A percentile compares a stretch with the other conserved stretches of the same genome.
phyloP scores from a whole-genome alignment of 164 flowering plant genomes.

The Protea cynaroides region DNA sequence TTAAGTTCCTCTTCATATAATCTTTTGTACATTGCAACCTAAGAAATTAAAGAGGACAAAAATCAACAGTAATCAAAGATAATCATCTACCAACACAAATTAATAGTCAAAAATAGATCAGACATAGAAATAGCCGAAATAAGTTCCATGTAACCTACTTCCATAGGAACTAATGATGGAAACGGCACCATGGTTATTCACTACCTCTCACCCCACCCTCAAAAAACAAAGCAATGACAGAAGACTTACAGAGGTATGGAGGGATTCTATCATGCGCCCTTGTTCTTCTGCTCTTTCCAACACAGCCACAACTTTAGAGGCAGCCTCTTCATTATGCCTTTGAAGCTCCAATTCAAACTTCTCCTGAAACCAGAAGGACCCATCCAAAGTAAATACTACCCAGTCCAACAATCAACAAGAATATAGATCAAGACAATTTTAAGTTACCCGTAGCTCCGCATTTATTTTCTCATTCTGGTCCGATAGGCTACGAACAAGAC shows the following conservation, averaged over 20 bases:
- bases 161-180: no score
- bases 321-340: slow-evolving; percentile 59
- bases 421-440: neutral
- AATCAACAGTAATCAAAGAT: neutral
- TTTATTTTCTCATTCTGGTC: slow-evolving; percentile 56
- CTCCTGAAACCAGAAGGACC: slow-evolving; percentile 34
- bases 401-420: neutral
- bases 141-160: no score
- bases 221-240: neutral
- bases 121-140: no score
- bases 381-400: neutral
- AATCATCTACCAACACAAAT: no score
- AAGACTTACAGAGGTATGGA: slow-evolving; percentile 68
- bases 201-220: no score
- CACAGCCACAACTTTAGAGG: slow-evolving; percentile 71
- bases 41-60: neutral
- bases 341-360: slow-evolving; percentile 64
- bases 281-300: slow-evolving; percentile 80
- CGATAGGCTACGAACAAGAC: slow-evolving; percentile 73
- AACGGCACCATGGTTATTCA: no score
- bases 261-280: slow-evolving; percentile 83
- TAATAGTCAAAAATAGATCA: no score
- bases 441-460: slow-evolving; percentile 52
- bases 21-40: slow-evolving; percentile 96
- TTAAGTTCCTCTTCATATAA: slow-evolving; percentile 88